Percentiles rank a stretch among this genome's conserved stretches.
Evolutionary conservation across 805 yeast genomes (phyloP).

Genomic region (Zygosaccharomyces bailii): DNA sequence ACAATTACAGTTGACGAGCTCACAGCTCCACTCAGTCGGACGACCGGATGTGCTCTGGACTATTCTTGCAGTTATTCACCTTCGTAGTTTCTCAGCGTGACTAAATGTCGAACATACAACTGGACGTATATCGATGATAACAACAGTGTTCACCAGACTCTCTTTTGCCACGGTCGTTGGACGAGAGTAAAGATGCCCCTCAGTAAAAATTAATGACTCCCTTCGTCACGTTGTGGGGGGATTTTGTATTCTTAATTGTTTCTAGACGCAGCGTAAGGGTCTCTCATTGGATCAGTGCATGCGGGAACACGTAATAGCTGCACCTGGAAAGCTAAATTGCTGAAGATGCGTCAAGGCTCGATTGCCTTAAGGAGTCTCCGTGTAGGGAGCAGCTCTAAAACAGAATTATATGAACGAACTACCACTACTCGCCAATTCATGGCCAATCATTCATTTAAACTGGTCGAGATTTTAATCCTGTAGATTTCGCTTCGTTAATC

Average conservation of each 20-base stretch:
- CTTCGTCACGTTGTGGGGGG: no score
- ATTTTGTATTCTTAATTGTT: background rate
- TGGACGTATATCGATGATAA: background rate
- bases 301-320: background rate
- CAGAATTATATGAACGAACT: background rate
- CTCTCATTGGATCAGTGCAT: background rate
- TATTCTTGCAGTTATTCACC: no score
- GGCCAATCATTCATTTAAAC: background rate
- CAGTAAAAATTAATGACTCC: no score
- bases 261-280: constrained; percentile 3
- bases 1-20: no score
- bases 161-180: no score
- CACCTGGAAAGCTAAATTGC: background rate
- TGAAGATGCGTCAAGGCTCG: constrained; percentile 5
- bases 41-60: no score
- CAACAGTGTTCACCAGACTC: no score
- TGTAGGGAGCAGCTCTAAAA: background rate
- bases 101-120: no score
- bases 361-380: background rate
- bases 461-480: background rate
- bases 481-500: background rate
- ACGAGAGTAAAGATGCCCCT: no score
- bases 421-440: background rate
- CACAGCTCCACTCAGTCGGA: no score
- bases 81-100: no score